Evolutionary conservation across 2,329 filamentous ascomycete genomes (phyloP).

Genomic region (Phyllosticta citriasiana): DNA sequence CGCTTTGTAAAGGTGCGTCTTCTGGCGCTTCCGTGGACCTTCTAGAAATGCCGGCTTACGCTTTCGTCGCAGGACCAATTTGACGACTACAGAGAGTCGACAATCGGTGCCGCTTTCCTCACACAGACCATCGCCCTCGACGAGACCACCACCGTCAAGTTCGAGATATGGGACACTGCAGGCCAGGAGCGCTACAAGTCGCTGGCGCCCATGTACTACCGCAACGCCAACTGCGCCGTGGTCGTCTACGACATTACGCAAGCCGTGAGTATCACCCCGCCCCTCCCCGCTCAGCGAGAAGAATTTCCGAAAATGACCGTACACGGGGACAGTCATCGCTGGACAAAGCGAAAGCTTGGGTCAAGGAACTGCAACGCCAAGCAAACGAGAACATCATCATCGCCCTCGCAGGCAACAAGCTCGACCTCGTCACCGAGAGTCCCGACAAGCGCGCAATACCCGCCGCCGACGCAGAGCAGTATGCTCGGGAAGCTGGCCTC

Average conservation of each 20-base stretch:
- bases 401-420: constrained; percentile 92
- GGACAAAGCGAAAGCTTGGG: constrained; percentile 98
- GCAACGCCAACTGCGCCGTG: constrained; percentile 98
- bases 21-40: background rate
- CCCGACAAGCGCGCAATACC: constrained; percentile 91
- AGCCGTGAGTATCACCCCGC: constrained; percentile 55
- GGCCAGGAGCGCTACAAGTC: constrained; percentile 99
- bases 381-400: constrained; percentile 99
- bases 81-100: constrained; percentile 95
- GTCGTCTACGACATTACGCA: constrained; percentile 99
- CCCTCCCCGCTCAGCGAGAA: background rate
- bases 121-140: constrained; percentile 98
- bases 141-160: constrained; percentile 97
- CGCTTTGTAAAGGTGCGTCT: constrained; percentile 83
- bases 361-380: constrained; percentile 96
- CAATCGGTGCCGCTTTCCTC: constrained; percentile 95
- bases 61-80: constrained; percentile 72
- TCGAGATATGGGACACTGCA: constrained; percentile 99
- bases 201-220: constrained; percentile 97
- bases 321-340: constrained; percentile 61
- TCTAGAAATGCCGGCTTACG: background rate
- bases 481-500: constrained; percentile 83
- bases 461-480: constrained; percentile 85
- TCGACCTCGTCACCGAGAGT: constrained; percentile 88
- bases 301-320: constrained; percentile 11